Percentiles rank a stretch among this genome's conserved stretches.
Evolutionary conservation across 257 asterid genomes (phyloP).

Genomic region (Leonotis leonurus): DNA sequence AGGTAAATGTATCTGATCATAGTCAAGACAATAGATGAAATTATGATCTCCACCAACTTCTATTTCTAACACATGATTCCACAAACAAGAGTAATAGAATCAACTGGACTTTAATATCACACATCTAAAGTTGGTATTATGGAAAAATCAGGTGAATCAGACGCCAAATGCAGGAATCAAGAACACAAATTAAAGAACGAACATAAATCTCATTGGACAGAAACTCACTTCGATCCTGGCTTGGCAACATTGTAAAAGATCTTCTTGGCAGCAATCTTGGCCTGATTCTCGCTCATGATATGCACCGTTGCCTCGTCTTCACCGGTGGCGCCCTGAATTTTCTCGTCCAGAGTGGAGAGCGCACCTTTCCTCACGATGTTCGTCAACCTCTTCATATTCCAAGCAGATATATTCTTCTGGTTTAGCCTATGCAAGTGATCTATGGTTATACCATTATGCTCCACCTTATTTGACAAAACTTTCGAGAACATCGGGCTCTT

Average conservation of each 20-base stretch:
- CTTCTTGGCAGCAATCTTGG: conserved; percentile 76
- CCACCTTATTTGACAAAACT: conserved; percentile 43
- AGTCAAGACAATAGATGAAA: neutral
- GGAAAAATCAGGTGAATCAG: neutral
- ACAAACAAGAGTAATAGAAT: neutral
- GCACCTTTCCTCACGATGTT: conserved; percentile 60
- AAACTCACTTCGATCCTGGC: conserved; percentile 53
- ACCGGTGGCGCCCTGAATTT: conserved; percentile 38
- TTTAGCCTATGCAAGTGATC: conserved; percentile 74
- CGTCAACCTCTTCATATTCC: conserved; percentile 91
- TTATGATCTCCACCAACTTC: neutral
- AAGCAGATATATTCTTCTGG: conserved; percentile 77
- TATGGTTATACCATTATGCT: conserved; percentile 48
- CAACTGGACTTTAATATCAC: neutral
- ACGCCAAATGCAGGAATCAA: neutral
- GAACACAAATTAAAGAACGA: neutral
- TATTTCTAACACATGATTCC: neutral
- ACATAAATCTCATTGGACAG: neutral
- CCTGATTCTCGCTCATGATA: conserved; percentile 69
- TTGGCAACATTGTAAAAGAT: conserved; percentile 70
- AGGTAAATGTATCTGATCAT: conserved; percentile 41
- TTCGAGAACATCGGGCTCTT: conserved; percentile 47
- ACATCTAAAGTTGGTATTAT: neutral
- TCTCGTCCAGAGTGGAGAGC: conserved; percentile 69
- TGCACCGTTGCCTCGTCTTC: conserved; percentile 63